Evolutionary conservation across 2,329 filamentous ascomycete genomes (phyloP), one percentile per base, ranked within the genome.

Genomic region (Magnaporthiopsis incrustans): DNA sequence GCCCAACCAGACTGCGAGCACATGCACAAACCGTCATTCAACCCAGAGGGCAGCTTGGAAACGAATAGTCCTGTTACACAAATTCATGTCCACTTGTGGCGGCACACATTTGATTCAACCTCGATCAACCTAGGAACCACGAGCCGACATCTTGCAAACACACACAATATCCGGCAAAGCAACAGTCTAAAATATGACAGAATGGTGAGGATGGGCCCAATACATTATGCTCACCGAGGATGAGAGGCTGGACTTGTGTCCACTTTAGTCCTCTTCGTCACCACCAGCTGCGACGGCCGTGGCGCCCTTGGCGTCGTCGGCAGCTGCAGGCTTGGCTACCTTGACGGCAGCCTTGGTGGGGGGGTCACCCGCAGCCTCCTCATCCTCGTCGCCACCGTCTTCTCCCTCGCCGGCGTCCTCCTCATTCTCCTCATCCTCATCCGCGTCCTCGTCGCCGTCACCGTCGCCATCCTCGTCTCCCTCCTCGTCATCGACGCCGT

Each of bases 391-490:
- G 7, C 63, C 63, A 18, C 53, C 63, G 8, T 66, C 65, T 7
- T 53, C 69, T 3, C 70, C 71, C 2, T 69, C 73, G 4, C 72
- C 73, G 6, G 69, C 73, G 8, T 75, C 73, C 0, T 67, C 73
- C 14, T 73, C 74, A 1, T 67, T 70, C 53, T 69, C 70, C 56
- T 69, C 73, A 18, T 71, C 73, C 35, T 67, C 70, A 25, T 67
- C 71, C 26, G 70, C 72, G 14, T 73, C 73, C 15, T 76, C 75
- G 1, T 75, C 75, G 5, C 70, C 72, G 1, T 72, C 74, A 26
- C 67, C 70, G 4, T 63, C 69, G n/a, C 70, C 73, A 27, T 70
- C 71, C n/a, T 70, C 76, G 22, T 64, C 67, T 11, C 69, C 72
- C 11, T 70, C 70, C 35, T 69, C 71, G 1, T 67, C 71, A 2